Evolutionary conservation across 2,329 filamentous ascomycete genomes (phyloP).

Genomic region (Alternaria rosae): DNA sequence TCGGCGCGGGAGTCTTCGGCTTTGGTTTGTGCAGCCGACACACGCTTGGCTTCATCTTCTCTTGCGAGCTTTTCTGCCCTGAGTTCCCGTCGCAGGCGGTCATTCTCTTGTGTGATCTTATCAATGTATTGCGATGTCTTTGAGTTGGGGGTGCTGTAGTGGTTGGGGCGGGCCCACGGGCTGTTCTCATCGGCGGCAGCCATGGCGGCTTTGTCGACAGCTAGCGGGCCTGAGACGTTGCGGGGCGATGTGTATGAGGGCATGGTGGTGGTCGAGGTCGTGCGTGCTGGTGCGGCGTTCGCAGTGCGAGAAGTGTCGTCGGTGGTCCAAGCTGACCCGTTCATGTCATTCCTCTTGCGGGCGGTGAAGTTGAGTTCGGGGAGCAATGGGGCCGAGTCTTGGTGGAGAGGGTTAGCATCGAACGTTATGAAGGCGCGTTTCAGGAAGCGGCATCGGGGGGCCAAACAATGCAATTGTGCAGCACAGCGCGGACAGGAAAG

Average conservation of each 20-base stretch:
- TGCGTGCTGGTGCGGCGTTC: constrained; percentile 21
- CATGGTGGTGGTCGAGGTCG: constrained; percentile 29
- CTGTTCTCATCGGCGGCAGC: constrained; percentile 30
- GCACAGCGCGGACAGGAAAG: constrained; percentile 12
- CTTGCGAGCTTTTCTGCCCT: constrained; percentile 56
- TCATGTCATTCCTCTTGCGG: constrained; percentile 40
- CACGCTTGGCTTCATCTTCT: constrained; percentile 74
- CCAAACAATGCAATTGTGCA: constrained; percentile 16
- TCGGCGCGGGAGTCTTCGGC: constrained; percentile 73
- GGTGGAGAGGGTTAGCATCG: constrained; percentile 26
- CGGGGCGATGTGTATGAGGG: constrained; percentile 39
- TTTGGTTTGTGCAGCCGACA: constrained; percentile 73
- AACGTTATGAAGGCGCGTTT: constrained; percentile 11
- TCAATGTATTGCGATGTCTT: constrained; percentile 66
- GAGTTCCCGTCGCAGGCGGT: constrained; percentile 74
- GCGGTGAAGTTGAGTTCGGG: constrained; percentile 29
- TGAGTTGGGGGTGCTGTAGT: constrained; percentile 40
- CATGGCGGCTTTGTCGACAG: constrained; percentile 39
- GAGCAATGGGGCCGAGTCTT: constrained; percentile 27
- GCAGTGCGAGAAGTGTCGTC: constrained; percentile 27
- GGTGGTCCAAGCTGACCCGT: constrained; percentile 26
- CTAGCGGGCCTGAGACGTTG: constrained; percentile 41
- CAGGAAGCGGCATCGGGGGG: not conserved
- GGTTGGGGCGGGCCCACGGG: constrained; percentile 39
- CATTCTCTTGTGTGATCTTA: constrained; percentile 80